These are phyloP conservation scores for Wickerhamomyces xylosicus DNA, from an alignment of 805 yeast genomes.

Conservation along the genomic window DNA sequence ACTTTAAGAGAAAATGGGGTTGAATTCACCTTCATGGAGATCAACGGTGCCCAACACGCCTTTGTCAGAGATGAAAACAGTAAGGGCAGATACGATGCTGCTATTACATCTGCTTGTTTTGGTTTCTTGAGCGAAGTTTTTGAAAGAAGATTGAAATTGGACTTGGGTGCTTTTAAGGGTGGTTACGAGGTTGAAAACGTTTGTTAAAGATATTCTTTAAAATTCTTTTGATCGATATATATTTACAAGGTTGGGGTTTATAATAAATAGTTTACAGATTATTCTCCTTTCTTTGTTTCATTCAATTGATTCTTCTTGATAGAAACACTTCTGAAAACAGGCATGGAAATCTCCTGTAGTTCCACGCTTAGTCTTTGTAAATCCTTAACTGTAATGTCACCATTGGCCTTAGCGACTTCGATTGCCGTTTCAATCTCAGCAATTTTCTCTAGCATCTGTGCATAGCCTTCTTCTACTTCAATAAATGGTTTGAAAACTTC, in stretches of 20 bases:
- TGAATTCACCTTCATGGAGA: conserved; percentile 61
- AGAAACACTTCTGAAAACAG: conserved; percentile 47
- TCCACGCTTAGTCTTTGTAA: conserved; percentile 68
- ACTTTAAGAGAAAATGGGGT: conserved; percentile 48
- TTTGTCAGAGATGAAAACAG: conserved; percentile 70
- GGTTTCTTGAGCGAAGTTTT: conserved; percentile 64
- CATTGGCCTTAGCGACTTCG: conserved; percentile 54
- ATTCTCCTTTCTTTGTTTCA: neutral
- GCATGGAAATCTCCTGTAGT: conserved; percentile 64
- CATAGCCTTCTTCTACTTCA: conserved; percentile 41
- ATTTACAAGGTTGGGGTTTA: neutral
- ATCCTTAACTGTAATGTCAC: conserved; percentile 43
- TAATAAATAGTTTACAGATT: no score
- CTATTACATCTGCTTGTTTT: conserved; percentile 55
- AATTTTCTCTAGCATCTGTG: conserved; percentile 32
- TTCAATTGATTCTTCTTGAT: conserved; percentile 8
- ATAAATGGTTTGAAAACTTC: conserved; percentile 49
- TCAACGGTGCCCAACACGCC: conserved; percentile 77
- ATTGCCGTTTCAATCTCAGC: conserved; percentile 53
- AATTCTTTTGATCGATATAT: no score
- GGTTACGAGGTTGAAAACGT: conserved; percentile 46
- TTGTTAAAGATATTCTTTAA: no score
- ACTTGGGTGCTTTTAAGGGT: conserved; percentile 55
- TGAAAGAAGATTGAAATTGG: conserved; percentile 54
- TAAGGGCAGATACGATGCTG: conserved; percentile 79